phyloP scores from a whole-genome alignment of 129 eudicot genomes.

The Lactuca saligna region DNA sequence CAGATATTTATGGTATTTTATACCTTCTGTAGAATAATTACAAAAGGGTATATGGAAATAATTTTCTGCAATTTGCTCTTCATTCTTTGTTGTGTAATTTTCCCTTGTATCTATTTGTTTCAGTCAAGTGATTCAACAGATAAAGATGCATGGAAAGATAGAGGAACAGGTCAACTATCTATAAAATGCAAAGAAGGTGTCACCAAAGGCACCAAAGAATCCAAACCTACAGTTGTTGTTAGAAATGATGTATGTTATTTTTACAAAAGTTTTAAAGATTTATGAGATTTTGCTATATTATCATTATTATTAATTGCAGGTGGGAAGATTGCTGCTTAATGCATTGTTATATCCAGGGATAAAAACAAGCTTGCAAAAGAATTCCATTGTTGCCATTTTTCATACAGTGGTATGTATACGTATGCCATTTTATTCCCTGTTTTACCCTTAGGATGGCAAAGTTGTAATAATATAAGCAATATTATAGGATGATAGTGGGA shows the following conservation, averaged over 20 bases:
- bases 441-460: too few relatives aligned
- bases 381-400: slow-evolving; percentile 76
- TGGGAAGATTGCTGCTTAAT: slow-evolving; percentile 82
- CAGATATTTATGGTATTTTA: neutral
- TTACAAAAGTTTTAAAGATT: neutral
- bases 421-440: neutral
- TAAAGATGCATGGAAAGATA: slow-evolving; percentile 87
- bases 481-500: slow-evolving; percentile 57
- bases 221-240: slow-evolving; percentile 84
- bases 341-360: slow-evolving; percentile 88
- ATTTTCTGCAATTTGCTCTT: too few relatives aligned
- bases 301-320: slow-evolving; percentile 54
- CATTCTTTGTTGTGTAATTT: too few relatives aligned
- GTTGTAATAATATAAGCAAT: too few relatives aligned
- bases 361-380: slow-evolving; percentile 81
- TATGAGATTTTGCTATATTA: slow-evolving; percentile 10
- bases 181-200: slow-evolving; percentile 86
- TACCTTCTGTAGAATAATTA: neutral
- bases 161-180: slow-evolving; percentile 80
- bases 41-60: slow-evolving; percentile 1
- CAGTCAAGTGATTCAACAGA: slow-evolving; percentile 86
- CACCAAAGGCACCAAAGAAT: slow-evolving; percentile 79
- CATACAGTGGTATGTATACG: slow-evolving; percentile 64
- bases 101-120: slow-evolving; percentile 14
- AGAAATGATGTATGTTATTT: slow-evolving; percentile 80